Conservation (phyloP, 768 basidiomycete genomes). For the Suillus occidentalis region DNA sequence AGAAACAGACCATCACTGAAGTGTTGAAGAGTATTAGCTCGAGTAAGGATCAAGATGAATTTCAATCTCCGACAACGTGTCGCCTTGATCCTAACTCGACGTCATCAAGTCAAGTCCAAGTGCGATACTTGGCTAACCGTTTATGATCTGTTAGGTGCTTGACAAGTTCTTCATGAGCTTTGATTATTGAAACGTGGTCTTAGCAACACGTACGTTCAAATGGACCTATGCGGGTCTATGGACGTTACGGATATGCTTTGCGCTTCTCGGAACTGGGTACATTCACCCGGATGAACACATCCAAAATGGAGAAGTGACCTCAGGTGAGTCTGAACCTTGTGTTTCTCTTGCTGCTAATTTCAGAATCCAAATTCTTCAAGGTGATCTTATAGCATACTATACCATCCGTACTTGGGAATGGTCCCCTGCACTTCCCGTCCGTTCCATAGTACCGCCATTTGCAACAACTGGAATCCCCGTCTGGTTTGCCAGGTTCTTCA, state of each 20-base stretch:
- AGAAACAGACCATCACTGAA: slow-evolving; percentile 27
- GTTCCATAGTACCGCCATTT: slow-evolving; percentile 35
- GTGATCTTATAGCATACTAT: slow-evolving; percentile 28
- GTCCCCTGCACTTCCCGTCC: slow-evolving; percentile 33
- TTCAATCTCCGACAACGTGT: slow-evolving; percentile 29
- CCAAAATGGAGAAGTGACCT: slow-evolving; percentile 40
- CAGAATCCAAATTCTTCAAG: slow-evolving; percentile 16
- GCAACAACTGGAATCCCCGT: slow-evolving; percentile 36
- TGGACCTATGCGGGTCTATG: slow-evolving; percentile 25
- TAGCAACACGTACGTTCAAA: slow-evolving; percentile 16
- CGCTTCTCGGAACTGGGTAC: slow-evolving; percentile 36
- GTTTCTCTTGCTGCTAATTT: slow-evolving; percentile 10
- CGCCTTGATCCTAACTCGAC: not conserved
- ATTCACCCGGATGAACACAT: slow-evolving; percentile 45
- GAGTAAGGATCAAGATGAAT: slow-evolving; percentile 15
- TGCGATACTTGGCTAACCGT: not conserved
- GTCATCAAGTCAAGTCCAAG: not conserved
- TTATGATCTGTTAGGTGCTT: slow-evolving; percentile 2
- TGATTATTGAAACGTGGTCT: slow-evolving; percentile 12
- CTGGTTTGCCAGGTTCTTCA: slow-evolving; percentile 13
- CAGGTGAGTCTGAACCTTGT: slow-evolving; percentile 26
- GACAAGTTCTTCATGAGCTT: not conserved
- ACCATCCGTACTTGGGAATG: slow-evolving; percentile 39
- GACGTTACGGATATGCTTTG: slow-evolving; percentile 30
- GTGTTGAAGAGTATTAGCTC: not conserved